These are phyloP conservation scores for Phytophthora sp. DNA, from an alignment of 352 stramenopile genomes.

Conservation along the genomic window DNA sequence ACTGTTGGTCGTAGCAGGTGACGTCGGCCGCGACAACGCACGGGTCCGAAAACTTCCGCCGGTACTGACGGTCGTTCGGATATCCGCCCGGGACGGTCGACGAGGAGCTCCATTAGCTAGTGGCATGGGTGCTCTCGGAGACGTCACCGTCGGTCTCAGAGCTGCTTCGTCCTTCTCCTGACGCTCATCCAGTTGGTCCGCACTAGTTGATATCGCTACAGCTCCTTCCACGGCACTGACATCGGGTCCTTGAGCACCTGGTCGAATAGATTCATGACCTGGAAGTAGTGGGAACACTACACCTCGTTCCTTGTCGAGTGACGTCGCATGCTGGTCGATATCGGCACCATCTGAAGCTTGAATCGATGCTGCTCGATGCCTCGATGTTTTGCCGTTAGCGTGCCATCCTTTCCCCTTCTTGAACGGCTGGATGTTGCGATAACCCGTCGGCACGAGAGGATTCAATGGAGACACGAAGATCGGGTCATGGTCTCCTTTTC, in stretches of 20 bases:
- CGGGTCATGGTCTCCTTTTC: conserved; percentile 20
- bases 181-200: conserved; percentile 21
- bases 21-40: conserved; percentile 25
- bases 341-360: conserved; percentile 16
- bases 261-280: conserved; percentile 18
- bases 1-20: conserved; percentile 19
- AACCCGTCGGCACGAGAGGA: conserved; percentile 62
- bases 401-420: conserved; percentile 74
- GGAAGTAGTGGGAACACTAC: conserved; percentile 57
- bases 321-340: conserved; percentile 9
- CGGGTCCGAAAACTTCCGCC: conserved; percentile 42
- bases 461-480: conserved; percentile 63
- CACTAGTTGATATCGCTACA: neutral
- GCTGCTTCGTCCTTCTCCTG: conserved; percentile 31
- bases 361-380: conserved; percentile 15
- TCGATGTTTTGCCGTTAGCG: conserved; percentile 47
- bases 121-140: conserved; percentile 28
- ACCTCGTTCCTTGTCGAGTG: conserved; percentile 38
- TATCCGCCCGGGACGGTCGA: conserved; percentile 27
- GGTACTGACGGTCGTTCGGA: conserved; percentile 5
- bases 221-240: conserved; percentile 27
- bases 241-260: conserved; percentile 26
- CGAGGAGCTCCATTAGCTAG: conserved; percentile 15
- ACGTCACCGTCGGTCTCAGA: conserved; percentile 8
- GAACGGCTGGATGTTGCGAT: conserved; percentile 75